Evolutionary conservation across 805 yeast genomes (phyloP), one percentile per base, ranked within the genome.

Genomic region (Lipomyces sp.): DNA sequence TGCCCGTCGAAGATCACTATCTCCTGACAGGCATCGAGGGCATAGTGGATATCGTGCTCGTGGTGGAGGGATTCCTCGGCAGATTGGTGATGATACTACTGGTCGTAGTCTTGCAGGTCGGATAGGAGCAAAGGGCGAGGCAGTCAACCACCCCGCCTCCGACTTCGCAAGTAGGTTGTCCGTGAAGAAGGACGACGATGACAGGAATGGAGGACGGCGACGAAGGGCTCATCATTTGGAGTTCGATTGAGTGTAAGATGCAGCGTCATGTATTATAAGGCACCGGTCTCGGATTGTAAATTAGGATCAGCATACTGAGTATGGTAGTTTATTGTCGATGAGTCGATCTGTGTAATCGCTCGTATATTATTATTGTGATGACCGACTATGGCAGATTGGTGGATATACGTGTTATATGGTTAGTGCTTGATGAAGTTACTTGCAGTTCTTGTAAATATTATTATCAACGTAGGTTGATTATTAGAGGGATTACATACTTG

Each of bases 181-280:
- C 24, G 60, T 13, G 24, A 45, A 5, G 53, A 61, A 59, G 18
- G 62, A 53, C 48, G 62, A 50, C 42, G 24, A 24, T 1, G 29
- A 50, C 18, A 11, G 7, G 32, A 51, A 53, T 51, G 53, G 61
- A n/a, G 30, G 63, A 32, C 42, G 29, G 4, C 57, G 63, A 24
- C 42, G 67, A 13, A 53, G 71, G 11, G 71, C 71, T 13, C 71
- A 68, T 50, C 71, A 68, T 54, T 42, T 42, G 48, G 48, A 42
- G 48, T 42, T 42, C 18, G 48, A 42, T 42, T 42, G 48, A 42
- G 18, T 42, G 18, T n/a, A 42, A 42, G 6, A 6, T 42, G 24
- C 24, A 42, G 48, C 6, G 18, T 42, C 1, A 42, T 15, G 8
- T 15, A 42, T 42, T 42, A 42, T 42, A 6, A 8, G n/a, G n/a